Evolutionary conservation across 2,329 filamentous ascomycete species (phyloP), one percentile per base, ranked within the genome.

Genomic region (Fusarium sp.): DNA sequence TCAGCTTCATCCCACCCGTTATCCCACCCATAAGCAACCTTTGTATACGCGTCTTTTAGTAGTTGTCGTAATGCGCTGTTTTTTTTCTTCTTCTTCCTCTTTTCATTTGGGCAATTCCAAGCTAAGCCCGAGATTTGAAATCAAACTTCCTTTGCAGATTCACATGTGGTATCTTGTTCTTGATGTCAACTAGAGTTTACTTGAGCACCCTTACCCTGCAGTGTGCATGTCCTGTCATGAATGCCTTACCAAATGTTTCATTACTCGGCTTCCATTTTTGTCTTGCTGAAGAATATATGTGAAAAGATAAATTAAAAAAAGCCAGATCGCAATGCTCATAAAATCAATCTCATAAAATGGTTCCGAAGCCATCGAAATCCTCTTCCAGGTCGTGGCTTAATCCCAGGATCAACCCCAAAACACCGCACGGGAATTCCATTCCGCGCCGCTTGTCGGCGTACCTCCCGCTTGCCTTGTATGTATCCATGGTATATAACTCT

Each of bases 401-500:
- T 69, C 60, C 63, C 52, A 65, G 45, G 59, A 61, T 62, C 63
- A 72, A 72, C 58, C 61, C 71, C 69, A 69, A 67, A 72, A 73
- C 72, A 74, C 70, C 72, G 50, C 69, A 65, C 53, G 50, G 54
- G 53, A 72, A 42, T 60, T 59, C 17, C 27, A 40, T 58, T 63
- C 56, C 54, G n/a, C 42, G 54, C 47, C 54, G 33, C 33, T 49
- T 58, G 31, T 60, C 40, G 58, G 56, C 60, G 58, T 55, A 49
- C 57, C 54, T 66, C 63, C 70, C 60, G 41, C 51, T 65, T 70
- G 53, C 66, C 62, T 64, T 62, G 55, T 68, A 73, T 62, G 57
- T 67, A 73, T 70, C 51, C 70, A 63, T 70, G 70, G 62, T 71
- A 74, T 70, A 74, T 67, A 70, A 74, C 70, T 71, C 66, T 61